Conservation (phyloP, 139 green algal genomes). For the Chlorella vulgaris region DNA sequence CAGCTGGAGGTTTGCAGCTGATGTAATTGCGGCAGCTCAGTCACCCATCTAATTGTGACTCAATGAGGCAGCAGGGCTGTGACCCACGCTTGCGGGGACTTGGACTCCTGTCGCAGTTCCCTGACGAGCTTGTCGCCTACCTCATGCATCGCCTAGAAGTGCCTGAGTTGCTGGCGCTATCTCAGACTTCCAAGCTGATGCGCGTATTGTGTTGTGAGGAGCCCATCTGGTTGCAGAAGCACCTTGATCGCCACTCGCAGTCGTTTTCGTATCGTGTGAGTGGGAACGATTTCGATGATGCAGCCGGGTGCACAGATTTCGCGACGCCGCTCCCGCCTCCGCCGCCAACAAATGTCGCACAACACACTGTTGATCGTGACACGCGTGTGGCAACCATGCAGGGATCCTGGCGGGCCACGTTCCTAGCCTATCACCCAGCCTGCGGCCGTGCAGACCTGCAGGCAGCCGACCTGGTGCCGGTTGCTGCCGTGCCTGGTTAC, state of each 20-base stretch:
- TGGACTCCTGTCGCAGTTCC: not conserved
- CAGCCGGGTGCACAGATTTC: not conserved
- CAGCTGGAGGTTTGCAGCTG: too few relatives aligned
- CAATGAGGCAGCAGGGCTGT: not conserved
- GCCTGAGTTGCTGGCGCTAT: not conserved
- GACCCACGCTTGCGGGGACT: not conserved
- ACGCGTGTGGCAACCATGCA: not conserved
- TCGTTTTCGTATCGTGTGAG: slow-evolving; percentile 22
- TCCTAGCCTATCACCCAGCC: not conserved
- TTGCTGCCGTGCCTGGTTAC: slow-evolving; percentile 2
- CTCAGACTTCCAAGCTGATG: slow-evolving; percentile 3
- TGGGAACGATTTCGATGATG: not conserved
- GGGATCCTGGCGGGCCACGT: slow-evolving; percentile 29
- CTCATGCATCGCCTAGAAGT: not conserved
- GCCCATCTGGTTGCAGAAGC: slow-evolving; percentile 22
- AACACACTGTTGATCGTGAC: not conserved
- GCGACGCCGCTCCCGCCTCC: too few relatives aligned
- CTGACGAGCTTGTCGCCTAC: slow-evolving; percentile 24
- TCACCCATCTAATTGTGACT: not conserved
- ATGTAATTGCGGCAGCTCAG: too few relatives aligned
- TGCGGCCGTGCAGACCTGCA: not conserved
- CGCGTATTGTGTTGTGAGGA: slow-evolving; percentile 16
- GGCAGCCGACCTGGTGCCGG: slow-evolving; percentile 2
- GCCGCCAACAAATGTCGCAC: too few relatives aligned
- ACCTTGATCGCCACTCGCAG: not conserved